phyloP scores from a whole-genome alignment of 2,329 filamentous ascomycete species.

The Phoma sp. region DNA sequence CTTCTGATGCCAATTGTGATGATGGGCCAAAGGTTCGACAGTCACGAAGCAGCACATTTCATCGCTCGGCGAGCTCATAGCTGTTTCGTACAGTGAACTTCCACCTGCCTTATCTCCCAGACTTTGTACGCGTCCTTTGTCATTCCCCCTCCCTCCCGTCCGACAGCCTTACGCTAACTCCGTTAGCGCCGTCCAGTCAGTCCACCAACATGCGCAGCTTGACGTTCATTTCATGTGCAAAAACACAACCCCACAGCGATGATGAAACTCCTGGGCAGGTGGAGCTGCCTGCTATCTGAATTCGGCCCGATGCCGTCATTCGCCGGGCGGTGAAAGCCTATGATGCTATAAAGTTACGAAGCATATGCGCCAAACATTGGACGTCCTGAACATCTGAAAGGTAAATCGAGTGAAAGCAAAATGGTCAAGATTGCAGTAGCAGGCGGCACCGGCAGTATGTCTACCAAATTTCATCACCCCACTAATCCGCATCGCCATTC shows the following conservation, averaged over 20 bases:
- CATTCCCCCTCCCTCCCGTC: background rate
- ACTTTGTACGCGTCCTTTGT: background rate
- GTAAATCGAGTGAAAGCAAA: background rate
- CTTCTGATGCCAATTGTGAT: background rate
- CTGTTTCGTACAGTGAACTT: too few species aligned
- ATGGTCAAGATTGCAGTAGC: slow-evolving; percentile 48
- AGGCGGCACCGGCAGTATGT: slow-evolving; percentile 47
- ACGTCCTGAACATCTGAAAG: background rate
- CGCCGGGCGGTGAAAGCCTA: slow-evolving; percentile 6
- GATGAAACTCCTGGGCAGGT: background rate
- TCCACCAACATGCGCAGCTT: background rate
- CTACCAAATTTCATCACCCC: background rate
- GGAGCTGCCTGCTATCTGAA: slow-evolving; percentile 1
- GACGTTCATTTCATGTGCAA: background rate
- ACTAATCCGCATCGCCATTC: background rate
- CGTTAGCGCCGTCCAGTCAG: background rate
- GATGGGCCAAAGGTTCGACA: background rate
- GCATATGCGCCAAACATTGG: background rate
- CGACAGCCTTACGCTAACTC: background rate
- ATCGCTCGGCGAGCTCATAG: too few species aligned
- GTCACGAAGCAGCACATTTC: too few species aligned
- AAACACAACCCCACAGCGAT: background rate
- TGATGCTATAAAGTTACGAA: background rate
- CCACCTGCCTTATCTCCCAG: background rate
- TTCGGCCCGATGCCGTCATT: slow-evolving; percentile 15